These are phyloP conservation scores for Coemansia asiatica DNA, from an alignment of 192 early-diverging fungal species.

Conservation along the genomic window DNA sequence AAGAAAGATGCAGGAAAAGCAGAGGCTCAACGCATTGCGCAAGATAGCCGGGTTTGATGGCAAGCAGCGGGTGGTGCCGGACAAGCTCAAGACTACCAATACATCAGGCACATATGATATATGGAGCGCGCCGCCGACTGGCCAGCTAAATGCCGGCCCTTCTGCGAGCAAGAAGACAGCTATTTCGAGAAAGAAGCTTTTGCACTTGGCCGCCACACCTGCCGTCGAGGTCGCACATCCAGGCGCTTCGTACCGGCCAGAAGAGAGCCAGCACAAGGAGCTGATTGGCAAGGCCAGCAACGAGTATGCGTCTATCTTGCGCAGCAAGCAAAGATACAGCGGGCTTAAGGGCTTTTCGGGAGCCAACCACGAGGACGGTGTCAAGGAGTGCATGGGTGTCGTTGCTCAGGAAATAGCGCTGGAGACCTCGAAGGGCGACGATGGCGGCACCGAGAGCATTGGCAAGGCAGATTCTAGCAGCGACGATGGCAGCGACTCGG, in stretches of 20 bases:
- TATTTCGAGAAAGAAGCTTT: conserved; percentile 23
- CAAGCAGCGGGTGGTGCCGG: conserved; percentile 9
- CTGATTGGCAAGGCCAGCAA: conserved; percentile 61
- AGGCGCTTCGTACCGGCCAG: conserved; percentile 91
- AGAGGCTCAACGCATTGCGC: conserved; percentile 21
- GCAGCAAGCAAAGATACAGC: conserved; percentile 17
- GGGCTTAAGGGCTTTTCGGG: conserved; percentile 16
- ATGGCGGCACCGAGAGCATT: conserved; percentile 33
- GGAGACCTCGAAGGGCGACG: conserved; percentile 20
- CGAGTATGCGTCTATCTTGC: conserved; percentile 56
- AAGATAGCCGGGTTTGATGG: conserved; percentile 31
- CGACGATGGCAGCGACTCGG: conserved; percentile 17
- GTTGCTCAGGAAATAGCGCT: conserved; percentile 30
- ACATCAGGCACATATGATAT: conserved; percentile 26
- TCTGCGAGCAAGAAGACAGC: conserved; percentile 11
- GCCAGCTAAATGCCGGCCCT: background rate
- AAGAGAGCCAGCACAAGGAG: conserved; percentile 74
- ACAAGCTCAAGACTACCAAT: conserved; percentile 13
- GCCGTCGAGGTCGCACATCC: conserved; percentile 77
- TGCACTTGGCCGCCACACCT: conserved; percentile 44
- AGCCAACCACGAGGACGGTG: conserved; percentile 14
- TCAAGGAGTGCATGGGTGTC: conserved; percentile 29
- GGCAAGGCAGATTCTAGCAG: conserved; percentile 21
- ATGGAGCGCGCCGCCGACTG: conserved; percentile 19
- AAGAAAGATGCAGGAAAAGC: conserved; percentile 27